Percentiles rank a stretch among this genome's conserved stretches.
Conservation (phyloP, 2,329 filamentous ascomycete species). For the Epichloe festucae region DNA sequence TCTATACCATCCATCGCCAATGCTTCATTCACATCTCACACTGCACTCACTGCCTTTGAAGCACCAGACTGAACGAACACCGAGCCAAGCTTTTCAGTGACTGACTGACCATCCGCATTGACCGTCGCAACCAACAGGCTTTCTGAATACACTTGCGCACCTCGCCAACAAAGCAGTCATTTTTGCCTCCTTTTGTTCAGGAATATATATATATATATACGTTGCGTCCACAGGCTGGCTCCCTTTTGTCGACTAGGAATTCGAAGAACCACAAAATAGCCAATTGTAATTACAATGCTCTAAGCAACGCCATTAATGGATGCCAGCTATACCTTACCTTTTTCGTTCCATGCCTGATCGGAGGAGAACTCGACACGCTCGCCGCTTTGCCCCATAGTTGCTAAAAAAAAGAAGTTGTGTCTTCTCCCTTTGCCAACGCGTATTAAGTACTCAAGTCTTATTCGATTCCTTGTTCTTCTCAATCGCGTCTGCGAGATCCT, state of each 20-base stretch:
- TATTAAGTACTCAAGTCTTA: slow-evolving; percentile 28
- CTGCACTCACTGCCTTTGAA: too few relatives aligned
- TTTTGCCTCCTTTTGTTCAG: neutral
- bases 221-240: neutral
- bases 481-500: slow-evolving; percentile 36
- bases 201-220: neutral
- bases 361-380: neutral
- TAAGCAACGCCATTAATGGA: slow-evolving; percentile 6
- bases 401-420: neutral
- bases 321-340: slow-evolving; percentile 1
- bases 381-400: slow-evolving; percentile 1
- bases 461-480: slow-evolving; percentile 44
- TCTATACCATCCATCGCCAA: too few relatives aligned
- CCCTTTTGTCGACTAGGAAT: neutral
- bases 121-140: too few relatives aligned
- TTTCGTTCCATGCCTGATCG: neutral
- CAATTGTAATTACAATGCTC: slow-evolving; percentile 6
- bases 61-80: too few relatives aligned
- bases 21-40: too few relatives aligned
- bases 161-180: too few relatives aligned
- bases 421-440: neutral
- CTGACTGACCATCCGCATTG: too few relatives aligned
- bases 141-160: too few relatives aligned
- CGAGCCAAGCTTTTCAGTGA: too few relatives aligned
- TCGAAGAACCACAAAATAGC: neutral